Percentiles rank a stretch among this genome's conserved stretches.
Evolutionary conservation across 148 eudicot genomes (phyloP).

Genomic region (Tetragonia tetragonoides): DNA sequence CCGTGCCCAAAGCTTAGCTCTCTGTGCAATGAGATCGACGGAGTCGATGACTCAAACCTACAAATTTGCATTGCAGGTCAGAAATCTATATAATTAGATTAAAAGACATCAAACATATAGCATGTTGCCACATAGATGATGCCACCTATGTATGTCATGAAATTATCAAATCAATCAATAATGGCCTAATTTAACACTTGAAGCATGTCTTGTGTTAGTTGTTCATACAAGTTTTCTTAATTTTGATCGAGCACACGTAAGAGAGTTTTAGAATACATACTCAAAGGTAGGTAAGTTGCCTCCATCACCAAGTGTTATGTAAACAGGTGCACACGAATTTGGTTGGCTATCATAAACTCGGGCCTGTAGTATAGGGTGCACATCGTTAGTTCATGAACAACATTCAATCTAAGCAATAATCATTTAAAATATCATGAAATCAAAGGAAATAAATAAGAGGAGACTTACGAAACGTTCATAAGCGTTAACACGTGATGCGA

Average conservation of each 20-base stretch:
- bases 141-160: too few species aligned
- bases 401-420: not conserved
- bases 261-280: constrained; percentile 36
- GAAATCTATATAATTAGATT: too few species aligned
- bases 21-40: constrained; percentile 53
- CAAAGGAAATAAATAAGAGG: not conserved
- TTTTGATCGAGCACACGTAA: not conserved
- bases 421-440: not conserved
- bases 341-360: constrained; percentile 56
- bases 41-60: constrained; percentile 59
- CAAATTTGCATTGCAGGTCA: not conserved
- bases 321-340: constrained; percentile 69
- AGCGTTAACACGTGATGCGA: constrained; percentile 81
- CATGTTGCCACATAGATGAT: too few species aligned
- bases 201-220: too few species aligned
- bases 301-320: constrained; percentile 89
- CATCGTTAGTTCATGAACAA: not conserved
- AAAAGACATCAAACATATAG: too few species aligned
- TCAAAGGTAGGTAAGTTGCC: constrained; percentile 63
- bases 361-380: constrained; percentile 6
- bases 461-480: constrained; percentile 86
- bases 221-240: too few species aligned
- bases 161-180: too few species aligned
- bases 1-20: constrained; percentile 93
- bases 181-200: too few species aligned